Percentiles rank a stretch among this genome's conserved stretches.
These are phyloP conservation scores for Intubia oerlemansii DNA, from an alignment of 2,329 filamentous ascomycete species.

Conservation along the genomic window DNA sequence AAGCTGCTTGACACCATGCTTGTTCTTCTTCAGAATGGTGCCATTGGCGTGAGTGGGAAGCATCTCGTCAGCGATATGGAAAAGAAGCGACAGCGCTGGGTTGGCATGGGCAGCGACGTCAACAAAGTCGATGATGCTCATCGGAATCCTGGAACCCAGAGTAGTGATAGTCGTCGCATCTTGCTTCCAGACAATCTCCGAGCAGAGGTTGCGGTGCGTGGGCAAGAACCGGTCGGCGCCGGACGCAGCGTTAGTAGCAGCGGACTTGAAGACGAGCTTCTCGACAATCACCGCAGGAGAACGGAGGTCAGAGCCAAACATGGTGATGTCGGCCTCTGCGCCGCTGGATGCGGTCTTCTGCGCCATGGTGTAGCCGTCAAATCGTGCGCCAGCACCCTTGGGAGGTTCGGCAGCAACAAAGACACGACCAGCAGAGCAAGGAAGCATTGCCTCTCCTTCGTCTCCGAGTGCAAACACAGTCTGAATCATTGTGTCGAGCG, in stretches of 20 bases:
- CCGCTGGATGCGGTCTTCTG: conserved; percentile 14
- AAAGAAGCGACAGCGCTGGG: conserved; percentile 17
- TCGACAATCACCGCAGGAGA: conserved; percentile 20
- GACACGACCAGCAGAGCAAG: conserved; percentile 22
- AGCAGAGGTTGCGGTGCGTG: conserved; percentile 26
- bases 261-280: conserved; percentile 21
- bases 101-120: conserved; percentile 17
- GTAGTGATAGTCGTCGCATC: conserved; percentile 12
- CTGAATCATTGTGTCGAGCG: conserved; percentile 34
- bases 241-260: conserved; percentile 12
- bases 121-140: conserved; percentile 11
- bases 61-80: conserved; percentile 7
- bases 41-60: background rate
- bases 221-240: conserved; percentile 20
- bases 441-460: conserved; percentile 23
- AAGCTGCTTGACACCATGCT: background rate
- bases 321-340: conserved; percentile 21
- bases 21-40: background rate
- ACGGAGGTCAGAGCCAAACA: conserved; percentile 16
- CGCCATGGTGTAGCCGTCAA: conserved; percentile 21
- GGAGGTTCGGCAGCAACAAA: conserved; percentile 21
- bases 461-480: conserved; percentile 23
- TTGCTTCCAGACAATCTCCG: conserved; percentile 24
- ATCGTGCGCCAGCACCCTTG: conserved; percentile 13
- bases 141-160: background rate